phyloP scores from a whole-genome alignment of 768 basidiomycete species.

The Fomitopsis serialis region DNA sequence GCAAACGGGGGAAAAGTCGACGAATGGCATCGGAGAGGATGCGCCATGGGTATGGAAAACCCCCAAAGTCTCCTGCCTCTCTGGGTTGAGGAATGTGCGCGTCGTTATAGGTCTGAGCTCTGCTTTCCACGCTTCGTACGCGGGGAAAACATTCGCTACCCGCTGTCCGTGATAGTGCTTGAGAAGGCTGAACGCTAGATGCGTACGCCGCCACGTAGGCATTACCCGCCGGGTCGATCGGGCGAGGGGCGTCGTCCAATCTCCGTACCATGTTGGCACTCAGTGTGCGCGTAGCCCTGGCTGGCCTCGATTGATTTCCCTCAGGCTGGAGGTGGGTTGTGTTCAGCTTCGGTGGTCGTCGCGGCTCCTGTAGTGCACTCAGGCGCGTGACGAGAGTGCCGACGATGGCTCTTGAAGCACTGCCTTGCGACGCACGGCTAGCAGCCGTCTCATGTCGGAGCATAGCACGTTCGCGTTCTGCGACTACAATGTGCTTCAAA shows the following conservation, averaged over 20 bases:
- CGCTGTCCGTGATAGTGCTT: constrained; percentile 2
- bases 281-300: background rate
- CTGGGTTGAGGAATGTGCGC: background rate
- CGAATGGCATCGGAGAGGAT: constrained; percentile 29
- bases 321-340: background rate
- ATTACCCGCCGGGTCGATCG: constrained; percentile 15
- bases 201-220: background rate
- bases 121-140: background rate
- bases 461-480: constrained; percentile 9
- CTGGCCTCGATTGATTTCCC: background rate
- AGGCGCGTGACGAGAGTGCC: background rate
- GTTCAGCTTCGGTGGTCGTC: background rate
- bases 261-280: constrained; percentile 18
- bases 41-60: constrained; percentile 30
- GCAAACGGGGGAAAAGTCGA: constrained; percentile 53
- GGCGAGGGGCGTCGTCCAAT: constrained; percentile 14
- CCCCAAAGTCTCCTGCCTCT: constrained; percentile 17
- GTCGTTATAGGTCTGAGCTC: background rate
- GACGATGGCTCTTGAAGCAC: background rate
- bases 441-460: background rate
- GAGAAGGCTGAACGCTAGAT: background rate
- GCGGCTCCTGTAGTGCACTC: background rate
- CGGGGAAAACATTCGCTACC: background rate
- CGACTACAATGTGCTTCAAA: constrained; percentile 17
- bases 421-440: background rate